Evolutionary conservation across 2,329 filamentous ascomycete species (phyloP).

Genomic region (Fusarium neocosmosporiellum): DNA sequence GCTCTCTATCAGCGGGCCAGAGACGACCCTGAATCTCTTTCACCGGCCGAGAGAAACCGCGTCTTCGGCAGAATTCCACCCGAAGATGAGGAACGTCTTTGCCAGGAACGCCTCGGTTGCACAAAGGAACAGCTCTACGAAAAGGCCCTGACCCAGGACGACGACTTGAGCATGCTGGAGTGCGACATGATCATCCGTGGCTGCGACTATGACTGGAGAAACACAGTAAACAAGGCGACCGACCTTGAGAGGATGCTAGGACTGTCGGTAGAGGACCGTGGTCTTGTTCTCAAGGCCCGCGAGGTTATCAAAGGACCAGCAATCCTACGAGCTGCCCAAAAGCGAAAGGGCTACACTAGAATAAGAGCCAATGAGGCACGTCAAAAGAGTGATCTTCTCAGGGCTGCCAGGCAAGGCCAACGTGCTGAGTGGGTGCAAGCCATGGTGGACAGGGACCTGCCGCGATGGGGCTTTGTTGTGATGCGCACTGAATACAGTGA

Average conservation of each 20-base stretch:
- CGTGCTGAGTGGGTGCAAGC: neutral
- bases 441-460: neutral
- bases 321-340: neutral
- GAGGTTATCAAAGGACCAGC: neutral
- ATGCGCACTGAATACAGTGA: neutral
- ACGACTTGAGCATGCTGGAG: neutral
- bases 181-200: neutral
- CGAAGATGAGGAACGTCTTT: neutral
- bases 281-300: neutral
- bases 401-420: neutral
- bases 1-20: neutral
- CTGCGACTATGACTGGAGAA: neutral
- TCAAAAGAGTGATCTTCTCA: neutral
- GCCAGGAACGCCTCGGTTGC: neutral
- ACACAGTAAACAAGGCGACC: neutral
- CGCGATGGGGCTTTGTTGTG: neutral
- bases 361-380: neutral
- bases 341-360: neutral
- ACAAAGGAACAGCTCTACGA: neutral
- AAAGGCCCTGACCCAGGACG: neutral
- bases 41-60: neutral
- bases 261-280: neutral
- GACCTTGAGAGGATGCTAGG: neutral
- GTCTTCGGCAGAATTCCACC: neutral
- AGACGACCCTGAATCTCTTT: neutral